phyloP scores from a whole-genome alignment of 768 basidiomycete genomes.

The Obba rivulosa region DNA sequence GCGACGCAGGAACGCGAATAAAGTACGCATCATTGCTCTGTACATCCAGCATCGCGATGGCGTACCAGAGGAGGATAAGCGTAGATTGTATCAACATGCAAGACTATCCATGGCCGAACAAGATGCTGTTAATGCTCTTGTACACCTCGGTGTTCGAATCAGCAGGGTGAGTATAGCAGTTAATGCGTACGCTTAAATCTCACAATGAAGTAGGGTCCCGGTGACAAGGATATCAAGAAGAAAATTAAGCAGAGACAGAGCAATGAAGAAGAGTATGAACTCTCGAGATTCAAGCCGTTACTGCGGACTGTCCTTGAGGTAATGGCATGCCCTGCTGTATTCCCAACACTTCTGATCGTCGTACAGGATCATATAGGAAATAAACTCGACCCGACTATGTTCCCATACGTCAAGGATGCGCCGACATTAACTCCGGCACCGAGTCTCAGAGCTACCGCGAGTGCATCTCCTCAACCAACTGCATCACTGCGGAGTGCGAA shows the following conservation, averaged over 20 bases:
- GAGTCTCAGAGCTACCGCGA: slow-evolving; percentile 45
- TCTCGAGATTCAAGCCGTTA: slow-evolving; percentile 88
- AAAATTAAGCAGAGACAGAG: slow-evolving; percentile 71
- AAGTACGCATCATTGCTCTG: slow-evolving; percentile 93
- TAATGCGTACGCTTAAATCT: neutral
- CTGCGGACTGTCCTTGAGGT: slow-evolving; percentile 83
- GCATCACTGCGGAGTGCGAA: slow-evolving; percentile 82
- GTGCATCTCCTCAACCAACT: slow-evolving; percentile 34
- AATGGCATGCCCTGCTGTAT: slow-evolving; percentile 2
- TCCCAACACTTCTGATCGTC: too few relatives aligned
- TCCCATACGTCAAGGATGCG: slow-evolving; percentile 87
- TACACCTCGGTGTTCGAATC: slow-evolving; percentile 78
- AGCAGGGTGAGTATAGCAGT: slow-evolving; percentile 48
- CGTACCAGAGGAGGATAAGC: slow-evolving; percentile 96
- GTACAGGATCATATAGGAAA: slow-evolving; percentile 74
- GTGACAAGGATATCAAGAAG: slow-evolving; percentile 76
- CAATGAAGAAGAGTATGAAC: slow-evolving; percentile 92
- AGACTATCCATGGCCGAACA: slow-evolving; percentile 82
- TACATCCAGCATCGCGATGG: slow-evolving; percentile 95
- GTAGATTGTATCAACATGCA: slow-evolving; percentile 93
- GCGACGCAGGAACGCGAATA: slow-evolving; percentile 70
- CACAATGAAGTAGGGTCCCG: slow-evolving; percentile 45
- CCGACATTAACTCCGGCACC: slow-evolving; percentile 46
- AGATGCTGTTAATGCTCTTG: slow-evolving; percentile 87
- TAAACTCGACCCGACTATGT: slow-evolving; percentile 70